phyloP scores from a whole-genome alignment of 306 rosid genomes.

The Inga oerstediana region DNA sequence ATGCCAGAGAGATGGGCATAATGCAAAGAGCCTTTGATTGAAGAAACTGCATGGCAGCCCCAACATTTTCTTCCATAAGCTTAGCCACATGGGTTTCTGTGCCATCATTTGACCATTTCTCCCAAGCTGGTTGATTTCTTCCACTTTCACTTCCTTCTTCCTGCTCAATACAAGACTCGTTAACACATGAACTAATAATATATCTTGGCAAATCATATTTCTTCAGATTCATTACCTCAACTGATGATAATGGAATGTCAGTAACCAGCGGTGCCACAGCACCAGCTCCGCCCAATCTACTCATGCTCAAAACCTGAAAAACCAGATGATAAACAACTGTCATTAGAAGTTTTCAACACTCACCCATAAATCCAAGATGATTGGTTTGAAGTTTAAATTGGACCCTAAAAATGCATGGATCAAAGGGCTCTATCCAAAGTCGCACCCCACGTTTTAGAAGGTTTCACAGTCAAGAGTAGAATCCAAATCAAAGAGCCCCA shows the following conservation, averaged over 20 bases:
- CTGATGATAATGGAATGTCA: slow-evolving; percentile 91
- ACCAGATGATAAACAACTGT: slow-evolving; percentile 32
- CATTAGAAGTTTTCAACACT: slow-evolving; percentile 10
- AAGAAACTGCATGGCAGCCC: slow-evolving; percentile 94
- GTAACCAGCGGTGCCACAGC: slow-evolving; percentile 99
- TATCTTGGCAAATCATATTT: slow-evolving; percentile 12
- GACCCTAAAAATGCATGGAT: slow-evolving; percentile 10
- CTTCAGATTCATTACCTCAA: slow-evolving; percentile 64
- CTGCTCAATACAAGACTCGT: slow-evolving; percentile 38
- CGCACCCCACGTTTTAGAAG: slow-evolving; percentile 18
- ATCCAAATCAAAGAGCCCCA: slow-evolving; percentile 17
- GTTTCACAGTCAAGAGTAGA: slow-evolving; percentile 24
- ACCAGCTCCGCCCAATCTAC: slow-evolving; percentile 99
- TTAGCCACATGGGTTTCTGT: slow-evolving; percentile 91
- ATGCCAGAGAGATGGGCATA: slow-evolving; percentile 95
- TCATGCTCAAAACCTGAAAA: slow-evolving; percentile 96
- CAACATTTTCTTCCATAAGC: slow-evolving; percentile 97
- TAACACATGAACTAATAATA: background rate
- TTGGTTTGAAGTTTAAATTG: slow-evolving; percentile 4
- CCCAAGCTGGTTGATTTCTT: slow-evolving; percentile 91
- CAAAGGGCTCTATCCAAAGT: slow-evolving; percentile 31
- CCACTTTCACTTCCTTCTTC: slow-evolving; percentile 89
- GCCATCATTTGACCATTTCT: slow-evolving; percentile 92
- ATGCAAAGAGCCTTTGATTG: slow-evolving; percentile 96
- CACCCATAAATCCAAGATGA: slow-evolving; percentile 8